Conservation (phyloP, 177 flowering plant genomes). For the Vitis hybrid region DNA sequence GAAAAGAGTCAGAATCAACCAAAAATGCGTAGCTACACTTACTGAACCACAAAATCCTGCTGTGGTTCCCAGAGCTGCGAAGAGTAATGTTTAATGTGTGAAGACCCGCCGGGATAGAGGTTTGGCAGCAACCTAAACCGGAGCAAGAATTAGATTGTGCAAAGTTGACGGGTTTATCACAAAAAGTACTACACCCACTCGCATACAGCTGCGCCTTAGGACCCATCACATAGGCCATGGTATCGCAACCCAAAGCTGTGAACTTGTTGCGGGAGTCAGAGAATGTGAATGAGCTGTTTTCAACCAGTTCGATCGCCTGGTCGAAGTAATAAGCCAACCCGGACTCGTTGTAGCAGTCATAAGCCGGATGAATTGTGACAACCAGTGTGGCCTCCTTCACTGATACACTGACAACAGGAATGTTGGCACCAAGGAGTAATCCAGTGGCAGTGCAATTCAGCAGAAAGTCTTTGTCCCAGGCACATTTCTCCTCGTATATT, state of each 20-base stretch:
- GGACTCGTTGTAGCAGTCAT: not conserved
- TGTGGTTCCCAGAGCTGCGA: not conserved
- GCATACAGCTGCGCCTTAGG: not conserved
- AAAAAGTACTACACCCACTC: not conserved
- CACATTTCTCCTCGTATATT: too few relatives aligned
- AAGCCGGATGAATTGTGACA: not conserved
- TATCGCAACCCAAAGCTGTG: constrained; percentile 7
- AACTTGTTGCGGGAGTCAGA: constrained; percentile 4
- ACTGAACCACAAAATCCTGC: not conserved
- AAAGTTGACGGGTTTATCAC: not conserved
- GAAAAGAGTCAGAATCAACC: not conserved
- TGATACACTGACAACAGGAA: not conserved
- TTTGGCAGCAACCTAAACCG: constrained; percentile 10
- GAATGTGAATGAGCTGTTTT: not conserved
- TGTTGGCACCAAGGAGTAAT: not conserved
- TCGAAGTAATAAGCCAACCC: not conserved
- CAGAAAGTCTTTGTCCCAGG: too few relatives aligned
- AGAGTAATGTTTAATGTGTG: not conserved
- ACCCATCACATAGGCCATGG: not conserved
- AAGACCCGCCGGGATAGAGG: not conserved
- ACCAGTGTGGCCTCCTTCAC: constrained; percentile 1
- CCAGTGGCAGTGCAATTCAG: too few relatives aligned
- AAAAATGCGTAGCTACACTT: constrained; percentile 5
- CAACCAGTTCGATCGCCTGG: not conserved
- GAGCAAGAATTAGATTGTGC: not conserved